Base-by-base conservation (phyloP, 1,284 basidiomycete species). In the Apiotrichum porosum region DNA sequence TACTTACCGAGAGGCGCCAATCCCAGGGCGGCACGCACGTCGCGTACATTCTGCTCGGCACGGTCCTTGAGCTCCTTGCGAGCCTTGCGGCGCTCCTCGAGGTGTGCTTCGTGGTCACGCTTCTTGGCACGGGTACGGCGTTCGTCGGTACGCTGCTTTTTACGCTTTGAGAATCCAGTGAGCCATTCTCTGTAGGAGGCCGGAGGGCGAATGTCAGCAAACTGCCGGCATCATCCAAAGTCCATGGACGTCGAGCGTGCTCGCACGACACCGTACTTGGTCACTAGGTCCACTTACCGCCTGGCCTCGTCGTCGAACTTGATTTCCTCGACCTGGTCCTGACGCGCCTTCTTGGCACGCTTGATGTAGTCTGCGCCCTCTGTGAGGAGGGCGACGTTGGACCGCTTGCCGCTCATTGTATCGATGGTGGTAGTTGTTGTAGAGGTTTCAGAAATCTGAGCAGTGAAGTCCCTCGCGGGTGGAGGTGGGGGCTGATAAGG, bases 301-400 rank as follows among this genome's bases (percentile, higher is more conserved):
- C 72, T 50, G 8, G 68, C 69, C 9, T 63, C 61, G 56, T 75
- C 73, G 55, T 75, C 70, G 56, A 74, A 75, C 49, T 73, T 69
- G 59, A 75, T 65, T 50, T 69, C 69, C 44, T 74, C 72, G 9
- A 75, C 66, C 49, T 68, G 65, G 22, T 73, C 70, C 38, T 61
- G 60, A 6, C 69, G 56, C 12, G 62, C 64, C 47, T 66, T 66
- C 52, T 71, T 72, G 18, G 69, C 69, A 36, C 69, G 61, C 33
- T 66, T 62, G 51, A 73, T 72, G 49, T 75, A 75, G 13, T 51
- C 51, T 15, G 65, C 63, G 6, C 72, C 72, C 54, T 75, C 71
- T 1, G 73, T 74, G 37, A 75, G 57, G 43, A 75, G 68, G 8
- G 64, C 61, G 52, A 72, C 62, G 66, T 75, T 75, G 49, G 66